Conservation (phyloP, 345 rosid species). For the Eutrema yunnanense region DNA sequence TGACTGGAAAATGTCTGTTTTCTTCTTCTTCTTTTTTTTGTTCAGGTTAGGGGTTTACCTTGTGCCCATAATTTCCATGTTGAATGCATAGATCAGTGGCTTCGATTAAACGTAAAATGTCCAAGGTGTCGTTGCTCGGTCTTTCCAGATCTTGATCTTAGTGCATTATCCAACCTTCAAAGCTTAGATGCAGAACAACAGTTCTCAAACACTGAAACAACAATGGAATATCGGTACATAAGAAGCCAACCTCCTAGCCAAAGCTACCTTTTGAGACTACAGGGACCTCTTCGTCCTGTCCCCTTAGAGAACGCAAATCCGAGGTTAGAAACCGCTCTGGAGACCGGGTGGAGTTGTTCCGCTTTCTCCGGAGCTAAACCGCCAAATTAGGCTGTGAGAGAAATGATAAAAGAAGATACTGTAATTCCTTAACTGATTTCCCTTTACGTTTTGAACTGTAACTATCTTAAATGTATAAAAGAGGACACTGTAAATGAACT, state of each 20-base stretch:
- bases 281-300: conserved; percentile 48
- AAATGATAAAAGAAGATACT: background rate
- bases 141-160: conserved; percentile 86
- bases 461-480: background rate
- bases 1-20: background rate
- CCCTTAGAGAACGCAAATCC: conserved; percentile 39
- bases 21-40: too few relatives aligned
- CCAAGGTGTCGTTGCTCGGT: conserved; percentile 93
- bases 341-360: background rate
- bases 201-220: background rate
- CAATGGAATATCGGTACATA: conserved; percentile 31
- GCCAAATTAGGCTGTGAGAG: background rate
- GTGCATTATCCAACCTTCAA: conserved; percentile 64
- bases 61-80: conserved; percentile 97
- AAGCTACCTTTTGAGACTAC: conserved; percentile 59
- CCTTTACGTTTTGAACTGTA: background rate
- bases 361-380: background rate
- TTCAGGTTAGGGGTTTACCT: conserved; percentile 92
- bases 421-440: background rate
- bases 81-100: conserved; percentile 88
- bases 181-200: conserved; percentile 51
- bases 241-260: conserved; percentile 62
- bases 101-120: conserved; percentile 78
- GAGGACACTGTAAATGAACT: background rate
- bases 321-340: conserved; percentile 9